A percentile compares a stretch with the other conserved stretches of the same genome.
Conservation (phyloP, 2,329 filamentous ascomycete species). For the Chaetomium globosum region DNA sequence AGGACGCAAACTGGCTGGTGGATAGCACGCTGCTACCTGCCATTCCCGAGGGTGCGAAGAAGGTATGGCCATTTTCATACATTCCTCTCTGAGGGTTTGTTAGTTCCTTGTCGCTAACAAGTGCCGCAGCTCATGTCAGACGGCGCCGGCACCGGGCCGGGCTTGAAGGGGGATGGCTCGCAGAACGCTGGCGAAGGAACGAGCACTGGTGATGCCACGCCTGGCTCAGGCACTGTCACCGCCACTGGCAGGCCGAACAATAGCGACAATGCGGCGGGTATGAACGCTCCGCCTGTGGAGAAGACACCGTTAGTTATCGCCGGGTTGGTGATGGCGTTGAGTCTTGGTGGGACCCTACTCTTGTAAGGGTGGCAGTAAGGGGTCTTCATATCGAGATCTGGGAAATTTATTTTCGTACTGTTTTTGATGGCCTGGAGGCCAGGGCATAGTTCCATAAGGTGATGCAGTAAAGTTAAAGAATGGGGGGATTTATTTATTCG, state of each 20-base stretch:
- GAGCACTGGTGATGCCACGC: constrained; percentile 48
- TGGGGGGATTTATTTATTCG: background rate
- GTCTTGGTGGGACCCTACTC: constrained; percentile 46
- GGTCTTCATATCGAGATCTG: background rate
- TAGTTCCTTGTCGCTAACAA: background rate
- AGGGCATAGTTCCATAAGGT: too few relatives aligned
- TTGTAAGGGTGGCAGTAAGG: constrained; percentile 38
- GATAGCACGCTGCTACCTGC: constrained; percentile 53
- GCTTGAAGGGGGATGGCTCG: constrained; percentile 56
- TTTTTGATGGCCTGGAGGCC: background rate
- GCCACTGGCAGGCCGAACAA: constrained; percentile 40
- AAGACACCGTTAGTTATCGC: constrained; percentile 45
- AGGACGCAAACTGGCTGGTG: constrained; percentile 55
- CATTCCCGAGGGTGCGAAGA: constrained; percentile 54
- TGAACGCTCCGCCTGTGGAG: constrained; percentile 40
- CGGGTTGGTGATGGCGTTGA: constrained; percentile 43
- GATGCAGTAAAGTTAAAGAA: background rate
- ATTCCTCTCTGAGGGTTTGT: background rate
- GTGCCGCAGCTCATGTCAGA: constrained; percentile 51
- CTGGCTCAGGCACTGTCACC: constrained; percentile 44
- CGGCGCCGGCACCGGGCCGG: constrained; percentile 58
- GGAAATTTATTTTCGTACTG: background rate
- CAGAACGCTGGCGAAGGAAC: constrained; percentile 51
- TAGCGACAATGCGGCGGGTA: constrained; percentile 42
- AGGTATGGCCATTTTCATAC: constrained; percentile 11